Base-by-base conservation (phyloP, 257 asterid genomes). In the Nyctanthes arbortristis region DNA sequence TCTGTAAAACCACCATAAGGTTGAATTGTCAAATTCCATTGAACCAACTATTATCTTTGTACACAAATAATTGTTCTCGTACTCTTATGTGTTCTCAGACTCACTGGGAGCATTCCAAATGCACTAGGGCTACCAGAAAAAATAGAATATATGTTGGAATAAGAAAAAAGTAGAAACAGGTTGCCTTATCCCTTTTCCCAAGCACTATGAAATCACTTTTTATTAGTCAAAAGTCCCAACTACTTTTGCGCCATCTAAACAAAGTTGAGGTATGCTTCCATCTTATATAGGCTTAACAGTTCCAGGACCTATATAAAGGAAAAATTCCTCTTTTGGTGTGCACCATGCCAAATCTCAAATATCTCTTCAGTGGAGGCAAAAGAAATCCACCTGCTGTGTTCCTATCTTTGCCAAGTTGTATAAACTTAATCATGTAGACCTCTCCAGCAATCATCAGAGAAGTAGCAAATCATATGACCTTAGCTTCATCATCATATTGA, bases 261-360 rank as follows among this genome's bases (percentile, higher is more conserved):
- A 59, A 3, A 2, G 70, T 11, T 36, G 16, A 3, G 80, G 80
- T 40, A 65, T 33, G 14, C 35, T 70, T 34, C 80, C 80, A 13
- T 43, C 54, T 43, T 43, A 16, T 43, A 20, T 43, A 43, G 54
- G 54, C 2, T 12, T 76, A 28, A 72, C 61, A 22, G 65, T 58
- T 59, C 33, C 71, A 12, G 39, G 18, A 45, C 56, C 27, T 16
- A 8, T 45, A 16, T 18, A 45, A 54, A 13, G 80, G 77, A 18
- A 22, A 1, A 29, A 61, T 76, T 25, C 77, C 74, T 0, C 16
- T 75, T 63, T 71, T 74, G 3, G 20, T 71, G 8, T 66, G 67
- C 0, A 76, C 71, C 9, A 56, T 52, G 20, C 60, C 80, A 16
- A 30, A 40, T 24, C 73, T 76, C 11, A 12, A 62, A 7, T 33